phyloP scores from a whole-genome alignment of 352 stramenopile genomes.

The Aphanomyces astaci region DNA sequence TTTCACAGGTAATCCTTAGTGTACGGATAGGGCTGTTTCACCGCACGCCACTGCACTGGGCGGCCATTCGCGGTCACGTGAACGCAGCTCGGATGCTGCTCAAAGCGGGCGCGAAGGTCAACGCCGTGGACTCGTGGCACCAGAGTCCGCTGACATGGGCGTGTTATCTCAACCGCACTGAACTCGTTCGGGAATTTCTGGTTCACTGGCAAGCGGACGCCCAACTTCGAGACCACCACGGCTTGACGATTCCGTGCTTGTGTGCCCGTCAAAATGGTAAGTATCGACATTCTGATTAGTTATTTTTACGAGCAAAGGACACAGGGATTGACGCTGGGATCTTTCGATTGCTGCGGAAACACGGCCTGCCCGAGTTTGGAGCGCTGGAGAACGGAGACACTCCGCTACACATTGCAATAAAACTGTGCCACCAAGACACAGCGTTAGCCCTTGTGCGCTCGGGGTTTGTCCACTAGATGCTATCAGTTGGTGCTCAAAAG shows the following conservation, averaged over 20 bases:
- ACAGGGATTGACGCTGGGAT: constrained; percentile 7
- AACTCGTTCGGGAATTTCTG: constrained; percentile 45
- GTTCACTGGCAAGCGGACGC: constrained; percentile 2
- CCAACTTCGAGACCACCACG: neutral
- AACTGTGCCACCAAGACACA: constrained; percentile 50
- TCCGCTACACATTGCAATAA: constrained; percentile 66
- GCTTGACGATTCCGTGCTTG: neutral
- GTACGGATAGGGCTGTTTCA: constrained; percentile 39
- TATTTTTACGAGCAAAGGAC: neutral
- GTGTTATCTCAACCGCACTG: constrained; percentile 54
- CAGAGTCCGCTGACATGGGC: constrained; percentile 62
- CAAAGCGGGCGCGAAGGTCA: constrained; percentile 48
- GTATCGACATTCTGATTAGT: neutral
- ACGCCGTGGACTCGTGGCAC: constrained; percentile 57
- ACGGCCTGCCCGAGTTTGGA: constrained; percentile 26
- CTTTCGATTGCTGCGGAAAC: neutral
- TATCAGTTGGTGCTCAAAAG: too few species aligned
- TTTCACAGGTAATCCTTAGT: neutral
- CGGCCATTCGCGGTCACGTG: constrained; percentile 43
- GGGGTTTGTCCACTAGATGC: too few species aligned
- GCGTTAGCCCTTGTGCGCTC: constrained; percentile 49
- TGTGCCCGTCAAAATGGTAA: constrained; percentile 6
- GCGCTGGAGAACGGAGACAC: constrained; percentile 59
- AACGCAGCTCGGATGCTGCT: constrained; percentile 42
- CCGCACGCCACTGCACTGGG: constrained; percentile 66